A percentile compares a stretch with the other conserved stretches of the same genome.
These are phyloP conservation scores for Chrysophaeum taylorii DNA, from an alignment of 352 stramenopile genomes.

Conservation along the genomic window DNA sequence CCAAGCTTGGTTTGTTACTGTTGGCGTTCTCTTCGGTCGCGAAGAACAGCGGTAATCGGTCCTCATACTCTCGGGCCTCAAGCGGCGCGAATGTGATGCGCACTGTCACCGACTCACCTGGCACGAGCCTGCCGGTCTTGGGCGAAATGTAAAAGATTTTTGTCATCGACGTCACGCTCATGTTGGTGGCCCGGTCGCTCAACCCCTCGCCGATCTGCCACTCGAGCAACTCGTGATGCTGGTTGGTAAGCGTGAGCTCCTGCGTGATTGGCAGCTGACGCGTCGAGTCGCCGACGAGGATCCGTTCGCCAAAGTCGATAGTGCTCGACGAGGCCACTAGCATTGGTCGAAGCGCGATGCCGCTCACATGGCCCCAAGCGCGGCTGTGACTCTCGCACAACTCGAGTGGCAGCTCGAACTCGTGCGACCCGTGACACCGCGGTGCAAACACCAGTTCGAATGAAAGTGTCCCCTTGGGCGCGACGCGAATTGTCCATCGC, in stretches of 20 bases:
- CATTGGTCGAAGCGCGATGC: constrained; percentile 44
- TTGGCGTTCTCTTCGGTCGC: constrained; percentile 28
- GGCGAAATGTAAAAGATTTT: constrained; percentile 64
- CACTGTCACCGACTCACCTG: constrained; percentile 58
- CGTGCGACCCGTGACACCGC: constrained; percentile 34
- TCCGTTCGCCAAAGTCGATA: constrained; percentile 65
- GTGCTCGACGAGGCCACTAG: constrained; percentile 56
- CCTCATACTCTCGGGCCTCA: constrained; percentile 58
- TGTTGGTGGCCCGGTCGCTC: constrained; percentile 28
- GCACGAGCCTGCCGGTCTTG: constrained; percentile 58
- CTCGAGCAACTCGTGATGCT: constrained; percentile 43
- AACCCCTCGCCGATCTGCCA: constrained; percentile 62
- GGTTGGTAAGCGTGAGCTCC: constrained; percentile 60
- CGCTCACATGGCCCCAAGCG: constrained; percentile 38
- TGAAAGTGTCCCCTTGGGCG: constrained; percentile 50
- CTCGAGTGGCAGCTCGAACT: constrained; percentile 57
- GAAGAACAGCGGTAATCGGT: constrained; percentile 58
- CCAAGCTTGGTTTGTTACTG: constrained; percentile 52
- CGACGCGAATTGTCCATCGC: constrained; percentile 52
- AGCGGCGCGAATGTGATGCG: constrained; percentile 69
- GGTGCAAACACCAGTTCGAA: constrained; percentile 65
- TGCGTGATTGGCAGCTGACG: constrained; percentile 72
- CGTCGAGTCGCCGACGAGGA: constrained; percentile 65
- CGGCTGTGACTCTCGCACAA: constrained; percentile 41
- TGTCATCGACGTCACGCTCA: constrained; percentile 35